A percentile compares a stretch with the other conserved stretches of the same genome.
phyloP scores from a whole-genome alignment of 163 green algal genomes.

The Coccomyxa subellipsoidea region DNA sequence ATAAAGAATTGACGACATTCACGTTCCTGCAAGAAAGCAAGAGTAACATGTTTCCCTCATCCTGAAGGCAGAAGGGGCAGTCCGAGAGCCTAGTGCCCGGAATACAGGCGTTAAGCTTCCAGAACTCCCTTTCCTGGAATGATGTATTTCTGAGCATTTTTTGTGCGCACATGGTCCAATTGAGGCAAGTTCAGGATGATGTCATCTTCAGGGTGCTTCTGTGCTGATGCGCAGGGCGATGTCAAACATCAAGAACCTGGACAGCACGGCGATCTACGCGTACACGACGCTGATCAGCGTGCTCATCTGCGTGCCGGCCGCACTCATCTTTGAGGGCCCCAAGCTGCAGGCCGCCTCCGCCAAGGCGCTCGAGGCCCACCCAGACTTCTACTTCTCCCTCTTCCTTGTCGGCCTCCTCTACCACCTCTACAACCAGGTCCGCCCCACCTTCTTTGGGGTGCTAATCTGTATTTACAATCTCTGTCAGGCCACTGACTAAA shows the following conservation, averaged over 20 bases:
- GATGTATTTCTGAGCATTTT: too few species aligned
- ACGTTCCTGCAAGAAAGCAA: too few species aligned
- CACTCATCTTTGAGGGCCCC: conserved; percentile 77
- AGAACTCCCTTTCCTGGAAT: too few species aligned
- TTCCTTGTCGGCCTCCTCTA: conserved; percentile 93
- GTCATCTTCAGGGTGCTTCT: not conserved
- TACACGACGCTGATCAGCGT: conserved; percentile 96
- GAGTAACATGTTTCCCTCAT: too few species aligned
- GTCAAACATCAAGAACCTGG: conserved; percentile 83
- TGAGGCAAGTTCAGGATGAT: too few species aligned
- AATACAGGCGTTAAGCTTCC: too few species aligned
- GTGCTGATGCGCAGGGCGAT: conserved; percentile 62
- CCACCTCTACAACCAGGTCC: conserved; percentile 98
- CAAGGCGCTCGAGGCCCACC: conserved; percentile 27
- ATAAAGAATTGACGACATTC: too few species aligned
- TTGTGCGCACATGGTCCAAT: too few species aligned
- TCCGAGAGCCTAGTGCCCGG: not conserved
- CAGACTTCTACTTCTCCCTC: conserved; percentile 83
- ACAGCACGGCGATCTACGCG: conserved; percentile 92
- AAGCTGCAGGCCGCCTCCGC: conserved; percentile 42
- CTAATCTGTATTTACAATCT: too few species aligned
- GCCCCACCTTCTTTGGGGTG: too few species aligned
- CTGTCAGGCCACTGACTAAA: too few species aligned
- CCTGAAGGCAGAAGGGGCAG: too few species aligned
- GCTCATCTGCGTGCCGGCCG: conserved; percentile 85